Base-by-base conservation (phyloP, 345 rosid genomes). In the Carallia brachiata region DNA sequence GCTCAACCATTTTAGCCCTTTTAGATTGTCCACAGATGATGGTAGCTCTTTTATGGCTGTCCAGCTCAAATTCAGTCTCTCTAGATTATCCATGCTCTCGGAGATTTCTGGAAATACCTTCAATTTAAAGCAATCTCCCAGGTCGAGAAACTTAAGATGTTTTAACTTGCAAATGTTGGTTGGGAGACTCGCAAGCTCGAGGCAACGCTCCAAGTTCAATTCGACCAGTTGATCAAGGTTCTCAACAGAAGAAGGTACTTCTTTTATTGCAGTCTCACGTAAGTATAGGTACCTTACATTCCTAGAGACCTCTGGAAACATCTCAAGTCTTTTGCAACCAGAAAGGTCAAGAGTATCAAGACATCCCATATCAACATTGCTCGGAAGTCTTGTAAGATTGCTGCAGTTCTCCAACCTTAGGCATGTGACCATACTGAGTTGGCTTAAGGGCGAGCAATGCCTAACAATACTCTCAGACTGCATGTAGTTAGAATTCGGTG, bases 321-420 rank as follows among this genome's bases (percentile, higher is more conserved):
- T 23, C 23, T 23, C 23, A 23, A 23, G 23, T 23, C 23, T 23
- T 23, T 23, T 37, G 61, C 70, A 67, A 60, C 52, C 39, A 2
- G 62, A 67, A 52, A 67, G 50, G 37, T 67, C 70, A 9, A 69
- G 63, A 47, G 6, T 69, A 17, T 69, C 65, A 31, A 69, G 65
- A 23, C 23, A 23, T 23, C 23, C 23, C 23, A 23, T 23, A 23
- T 23, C 23, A 23, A 23, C 23, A 23, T n/a, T 19, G 61, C 70
- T 55, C 15, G 70, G 70, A 6, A 67, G 53, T 53, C 34, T 67
- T 39, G 4, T 67, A 31, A 60, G 64, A 30, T n/a, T 36, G 40
- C 60, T 13, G 53, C 53, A 50, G 17, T 50, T 50, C 53, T 18
- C 10, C 16, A 50, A 6, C 5, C 1, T 1, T 10, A 50, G 10